Base-by-base conservation (phyloP, 306 rosid genomes). In the Casuarina glauca region DNA sequence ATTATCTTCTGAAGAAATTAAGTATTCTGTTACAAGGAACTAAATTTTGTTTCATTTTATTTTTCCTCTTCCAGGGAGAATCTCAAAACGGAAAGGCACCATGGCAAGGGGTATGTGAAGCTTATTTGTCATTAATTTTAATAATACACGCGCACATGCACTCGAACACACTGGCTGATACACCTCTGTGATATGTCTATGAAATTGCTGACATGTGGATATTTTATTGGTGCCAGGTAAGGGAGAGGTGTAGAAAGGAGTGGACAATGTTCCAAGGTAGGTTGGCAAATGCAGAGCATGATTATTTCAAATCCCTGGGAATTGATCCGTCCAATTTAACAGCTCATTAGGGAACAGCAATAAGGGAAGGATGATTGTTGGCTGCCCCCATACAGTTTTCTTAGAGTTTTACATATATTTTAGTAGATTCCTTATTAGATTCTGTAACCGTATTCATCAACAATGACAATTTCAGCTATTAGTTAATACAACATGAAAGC, bases 221-320 rank as follows among this genome's bases (percentile, higher is more conserved):
- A 51, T 67, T 78, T 52, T 43, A 60, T 45, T 80, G 78, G 44
- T 85, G 72, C 41, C 92, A 94, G 98, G 98, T 94, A 73, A 90
- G 97, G 81, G 98, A 94, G 75, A 87, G 98, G 85, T 94, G 98
- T 82, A 87, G 82, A 80, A 94, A 86, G 86, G 98, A 94, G 84
- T 94, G 98, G 98, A 87, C 98, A 3, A 94, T 95, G 90, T 95
- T 95, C 74, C 97, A 85, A 77, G 84, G 83, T 84, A 90, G 99
- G 44, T 42, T 96, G 62, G 74, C 94, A n/a, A 88, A 72, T 61
- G 97, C 99, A 42, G 99, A 96, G 80, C 87, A 76, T 20, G 90
- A 86, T 1, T 96, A 96, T 79, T 91, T 82, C 80, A 88, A 86
- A 73, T 87, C 89, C 7, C 69, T 84, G 35, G 96, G 85, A 74